Conservation (phyloP, 805 yeast species). For the Barnettozyma botsteinii region DNA sequence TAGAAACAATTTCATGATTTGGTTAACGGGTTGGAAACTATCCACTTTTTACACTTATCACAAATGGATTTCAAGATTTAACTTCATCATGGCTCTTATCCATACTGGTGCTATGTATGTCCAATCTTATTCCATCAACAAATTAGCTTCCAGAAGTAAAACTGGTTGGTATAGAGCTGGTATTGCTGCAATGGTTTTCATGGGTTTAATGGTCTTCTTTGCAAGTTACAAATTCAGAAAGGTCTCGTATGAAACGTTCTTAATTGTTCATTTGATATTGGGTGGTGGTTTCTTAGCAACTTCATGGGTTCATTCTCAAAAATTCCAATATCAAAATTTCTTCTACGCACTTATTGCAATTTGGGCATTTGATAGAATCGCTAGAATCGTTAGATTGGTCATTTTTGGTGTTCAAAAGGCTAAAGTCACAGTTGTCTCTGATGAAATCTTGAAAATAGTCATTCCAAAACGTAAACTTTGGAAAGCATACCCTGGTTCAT, state of each 20-base stretch:
- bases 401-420: conserved; percentile 24
- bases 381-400: conserved; percentile 30
- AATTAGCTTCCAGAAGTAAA: conserved; percentile 8
- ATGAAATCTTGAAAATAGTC: conserved; percentile 40
- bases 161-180: conserved; percentile 20
- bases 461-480: conserved; percentile 39
- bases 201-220: conserved; percentile 10
- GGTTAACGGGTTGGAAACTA: conserved; percentile 60
- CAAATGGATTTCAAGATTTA: conserved; percentile 52
- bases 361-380: conserved; percentile 48
- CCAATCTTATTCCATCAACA: conserved; percentile 18
- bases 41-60: conserved; percentile 62
- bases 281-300: conserved; percentile 48
- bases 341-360: conserved; percentile 30
- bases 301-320: conserved; percentile 52
- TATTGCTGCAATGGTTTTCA: conserved; percentile 13
- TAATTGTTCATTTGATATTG: conserved; percentile 48
- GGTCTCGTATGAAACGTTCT: conserved; percentile 53
- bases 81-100: conserved; percentile 24
- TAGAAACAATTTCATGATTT: conserved; percentile 61
- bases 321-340: conserved; percentile 46
- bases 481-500: conserved; percentile 51
- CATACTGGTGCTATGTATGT: conserved; percentile 21
- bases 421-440: conserved; percentile 26
- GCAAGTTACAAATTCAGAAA: conserved; percentile 43